A percentile compares a stretch with the other conserved stretches of the same genome.
phyloP scores from a whole-genome alignment of 139 green algal species.

The Chlamydomonas asymmetrica region DNA sequence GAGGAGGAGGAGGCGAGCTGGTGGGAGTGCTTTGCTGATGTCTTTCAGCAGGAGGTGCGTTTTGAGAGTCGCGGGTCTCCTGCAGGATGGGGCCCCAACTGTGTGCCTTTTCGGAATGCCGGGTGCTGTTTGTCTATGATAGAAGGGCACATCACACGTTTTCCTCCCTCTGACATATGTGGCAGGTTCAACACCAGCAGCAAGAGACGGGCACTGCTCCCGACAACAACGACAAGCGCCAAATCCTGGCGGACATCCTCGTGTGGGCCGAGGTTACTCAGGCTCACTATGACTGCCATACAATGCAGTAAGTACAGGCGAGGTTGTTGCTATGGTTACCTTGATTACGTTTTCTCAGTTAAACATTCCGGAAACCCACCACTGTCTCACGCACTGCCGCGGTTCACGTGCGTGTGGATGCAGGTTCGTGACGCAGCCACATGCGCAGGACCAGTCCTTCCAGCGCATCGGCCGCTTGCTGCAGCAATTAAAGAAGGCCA shows the following conservation, averaged over 20 bases:
- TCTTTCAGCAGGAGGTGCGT: constrained; percentile 41
- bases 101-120: no score
- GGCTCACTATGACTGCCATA: constrained; percentile 42
- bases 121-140: neutral
- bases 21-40: constrained; percentile 46
- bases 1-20: constrained; percentile 30
- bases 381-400: no score
- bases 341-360: neutral
- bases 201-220: neutral
- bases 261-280: constrained; percentile 61
- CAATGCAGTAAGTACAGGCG: constrained; percentile 28
- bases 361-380: neutral
- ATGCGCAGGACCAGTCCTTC: constrained; percentile 47
- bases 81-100: no score
- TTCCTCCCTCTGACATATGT: neutral
- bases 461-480: constrained; percentile 44
- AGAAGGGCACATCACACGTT: neutral
- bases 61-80: no score
- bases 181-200: constrained; percentile 7
- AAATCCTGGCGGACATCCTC: constrained; percentile 59
- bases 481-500: constrained; percentile 28
- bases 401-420: neutral
- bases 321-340: neutral
- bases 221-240: constrained; percentile 41
- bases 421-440: constrained; percentile 35